Conservation (phyloP, 2,329 filamentous ascomycete species). For the Neofusicoccum ribis region DNA sequence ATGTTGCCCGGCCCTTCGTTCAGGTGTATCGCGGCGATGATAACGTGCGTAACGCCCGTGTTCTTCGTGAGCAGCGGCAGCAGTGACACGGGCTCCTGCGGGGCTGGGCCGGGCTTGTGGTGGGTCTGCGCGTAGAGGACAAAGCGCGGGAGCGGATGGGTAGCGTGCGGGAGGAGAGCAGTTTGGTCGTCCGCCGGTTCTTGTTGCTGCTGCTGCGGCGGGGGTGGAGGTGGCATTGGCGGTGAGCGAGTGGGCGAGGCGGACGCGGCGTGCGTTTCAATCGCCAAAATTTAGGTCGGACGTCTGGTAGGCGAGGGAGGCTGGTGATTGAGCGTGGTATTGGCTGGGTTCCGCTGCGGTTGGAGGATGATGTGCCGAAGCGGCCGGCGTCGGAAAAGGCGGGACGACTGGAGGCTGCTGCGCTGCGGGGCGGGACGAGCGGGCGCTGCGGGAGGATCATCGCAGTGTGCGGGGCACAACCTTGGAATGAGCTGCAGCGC, state of each 20-base stretch:
- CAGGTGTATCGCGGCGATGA: slow-evolving; percentile 83
- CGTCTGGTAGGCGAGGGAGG: not conserved
- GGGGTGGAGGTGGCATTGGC: slow-evolving; percentile 30
- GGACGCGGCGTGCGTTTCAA: too few species aligned
- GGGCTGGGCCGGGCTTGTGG: slow-evolving; percentile 47
- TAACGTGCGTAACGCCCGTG: slow-evolving; percentile 74
- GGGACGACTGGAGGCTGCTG: not conserved
- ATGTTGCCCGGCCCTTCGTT: slow-evolving; percentile 67
- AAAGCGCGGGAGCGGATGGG: slow-evolving; percentile 36
- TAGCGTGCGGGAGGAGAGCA: slow-evolving; percentile 11
- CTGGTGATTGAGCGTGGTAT: not conserved
- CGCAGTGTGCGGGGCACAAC: not conserved
- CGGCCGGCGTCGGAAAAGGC: not conserved
- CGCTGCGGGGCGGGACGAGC: not conserved
- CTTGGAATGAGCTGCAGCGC: not conserved
- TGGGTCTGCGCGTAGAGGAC: slow-evolving; percentile 67
- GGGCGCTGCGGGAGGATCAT: not conserved
- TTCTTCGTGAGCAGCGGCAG: slow-evolving; percentile 61
- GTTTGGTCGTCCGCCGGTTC: not conserved
- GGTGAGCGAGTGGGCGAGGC: not conserved
- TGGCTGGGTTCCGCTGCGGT: not conserved
- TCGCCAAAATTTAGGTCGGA: too few species aligned
- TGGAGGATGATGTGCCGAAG: not conserved
- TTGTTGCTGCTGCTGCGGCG: slow-evolving; percentile 14
- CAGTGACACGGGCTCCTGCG: slow-evolving; percentile 58